phyloP scores from a whole-genome alignment of 2,329 filamentous ascomycete genomes.

The Gaeumannomyces tritici region DNA sequence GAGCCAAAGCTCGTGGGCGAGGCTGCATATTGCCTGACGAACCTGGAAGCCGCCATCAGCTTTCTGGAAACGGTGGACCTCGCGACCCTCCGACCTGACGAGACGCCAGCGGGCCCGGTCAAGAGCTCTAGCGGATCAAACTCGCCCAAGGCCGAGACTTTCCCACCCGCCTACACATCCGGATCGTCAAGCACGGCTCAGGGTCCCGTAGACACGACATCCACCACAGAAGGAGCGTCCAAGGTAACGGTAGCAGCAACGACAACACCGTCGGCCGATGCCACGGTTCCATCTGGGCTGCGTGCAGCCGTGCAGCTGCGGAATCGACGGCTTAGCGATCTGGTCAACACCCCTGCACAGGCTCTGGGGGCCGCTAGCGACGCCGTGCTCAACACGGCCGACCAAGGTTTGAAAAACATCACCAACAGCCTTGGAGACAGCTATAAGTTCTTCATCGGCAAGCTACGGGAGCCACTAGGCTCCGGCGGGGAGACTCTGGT shows the following conservation, averaged over 20 bases:
- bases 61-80: conserved; percentile 95
- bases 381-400: conserved; percentile 76
- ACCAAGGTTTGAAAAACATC: conserved; percentile 87
- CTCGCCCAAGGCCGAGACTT: conserved; percentile 42
- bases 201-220: conserved; percentile 20
- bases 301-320: conserved; percentile 40
- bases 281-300: conserved; percentile 24
- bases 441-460: conserved; percentile 87
- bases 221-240: conserved; percentile 19
- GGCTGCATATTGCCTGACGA: conserved; percentile 91
- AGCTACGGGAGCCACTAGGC: conserved; percentile 58
- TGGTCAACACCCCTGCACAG: conserved; percentile 77
- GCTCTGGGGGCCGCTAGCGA: conserved; percentile 77
- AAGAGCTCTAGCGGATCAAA: conserved; percentile 42
- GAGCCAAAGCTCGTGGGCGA: conserved; percentile 83
- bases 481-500: conserved; percentile 25
- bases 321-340: conserved; percentile 70
- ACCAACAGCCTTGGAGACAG: conserved; percentile 84
- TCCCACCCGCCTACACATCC: conserved; percentile 43
- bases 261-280: conserved; percentile 23
- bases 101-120: conserved; percentile 57
- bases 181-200: conserved; percentile 25
- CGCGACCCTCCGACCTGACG: conserved; percentile 75
- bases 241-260: conserved; percentile 26
- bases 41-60: conserved; percentile 86